phyloP scores from a whole-genome alignment of 805 yeast species.

The Hemisphaericaspora nanyangensis region DNA sequence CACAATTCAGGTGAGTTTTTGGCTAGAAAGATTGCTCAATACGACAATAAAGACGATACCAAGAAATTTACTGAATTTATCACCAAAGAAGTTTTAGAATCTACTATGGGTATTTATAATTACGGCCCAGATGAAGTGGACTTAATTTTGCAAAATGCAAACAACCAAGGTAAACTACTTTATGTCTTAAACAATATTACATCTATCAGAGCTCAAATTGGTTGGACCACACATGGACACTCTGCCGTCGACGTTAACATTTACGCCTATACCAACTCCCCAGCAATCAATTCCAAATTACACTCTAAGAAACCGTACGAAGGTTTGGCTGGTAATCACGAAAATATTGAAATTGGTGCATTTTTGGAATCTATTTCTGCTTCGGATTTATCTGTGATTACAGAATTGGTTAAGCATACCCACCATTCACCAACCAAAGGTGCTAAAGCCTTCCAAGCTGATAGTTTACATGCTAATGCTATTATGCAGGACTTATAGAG shows the following conservation, averaged over 20 bases:
- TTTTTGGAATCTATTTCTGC: slow-evolving; percentile 59
- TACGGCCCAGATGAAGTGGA: slow-evolving; percentile 49
- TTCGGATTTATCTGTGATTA: slow-evolving; percentile 45
- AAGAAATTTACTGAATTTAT: slow-evolving; percentile 42
- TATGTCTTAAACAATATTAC: slow-evolving; percentile 65
- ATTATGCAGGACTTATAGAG: neutral
- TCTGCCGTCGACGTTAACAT: slow-evolving; percentile 94
- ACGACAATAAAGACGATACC: slow-evolving; percentile 18
- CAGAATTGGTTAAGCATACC: slow-evolving; percentile 47
- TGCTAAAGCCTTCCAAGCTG: neutral
- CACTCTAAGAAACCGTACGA: slow-evolving; percentile 24
- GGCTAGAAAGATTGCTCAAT: slow-evolving; percentile 40
- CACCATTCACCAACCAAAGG: slow-evolving; percentile 38
- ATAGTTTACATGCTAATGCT: slow-evolving; percentile 7
- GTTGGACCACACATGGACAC: slow-evolving; percentile 98
- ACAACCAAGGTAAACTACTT: slow-evolving; percentile 35
- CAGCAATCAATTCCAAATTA: slow-evolving; percentile 35
- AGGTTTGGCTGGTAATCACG: slow-evolving; percentile 72
- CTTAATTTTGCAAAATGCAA: slow-evolving; percentile 13
- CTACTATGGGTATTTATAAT: slow-evolving; percentile 65
- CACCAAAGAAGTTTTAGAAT: slow-evolving; percentile 48
- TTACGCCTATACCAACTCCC: slow-evolving; percentile 69
- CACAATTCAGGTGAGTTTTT: slow-evolving; percentile 76
- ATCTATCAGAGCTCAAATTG: slow-evolving; percentile 79
- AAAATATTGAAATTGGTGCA: slow-evolving; percentile 79